Evolutionary conservation across 306 rosid genomes (phyloP).

Genomic region (Castanospermum australe): DNA sequence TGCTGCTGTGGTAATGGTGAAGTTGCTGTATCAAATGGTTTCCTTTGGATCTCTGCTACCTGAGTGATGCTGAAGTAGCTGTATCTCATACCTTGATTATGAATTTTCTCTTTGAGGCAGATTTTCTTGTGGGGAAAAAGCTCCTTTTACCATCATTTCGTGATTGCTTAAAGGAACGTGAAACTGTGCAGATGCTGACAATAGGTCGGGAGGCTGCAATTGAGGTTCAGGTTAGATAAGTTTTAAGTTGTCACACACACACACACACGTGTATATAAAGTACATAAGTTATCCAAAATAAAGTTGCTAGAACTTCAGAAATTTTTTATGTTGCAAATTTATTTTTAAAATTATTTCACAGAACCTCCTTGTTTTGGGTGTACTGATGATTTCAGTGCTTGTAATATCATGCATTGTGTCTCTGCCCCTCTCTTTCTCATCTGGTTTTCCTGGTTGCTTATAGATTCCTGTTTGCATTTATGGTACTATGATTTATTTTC

Average conservation of each 20-base stretch:
- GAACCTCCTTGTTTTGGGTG: neutral
- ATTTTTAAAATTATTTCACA: neutral
- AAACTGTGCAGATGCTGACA: conserved; percentile 94
- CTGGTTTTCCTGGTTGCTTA: neutral
- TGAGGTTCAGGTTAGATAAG: conserved; percentile 85
- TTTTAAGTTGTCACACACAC: neutral
- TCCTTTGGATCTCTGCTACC: conserved; percentile 70
- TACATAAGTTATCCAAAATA: conserved; percentile 5
- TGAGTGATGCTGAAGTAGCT: conserved; percentile 71
- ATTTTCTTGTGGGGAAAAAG: conserved; percentile 85
- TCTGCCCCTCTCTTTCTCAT: neutral
- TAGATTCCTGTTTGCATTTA: neutral
- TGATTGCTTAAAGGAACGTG: conserved; percentile 89
- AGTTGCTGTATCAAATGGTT: conserved; percentile 76
- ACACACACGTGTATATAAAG: conserved; percentile 12
- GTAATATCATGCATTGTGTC: neutral
- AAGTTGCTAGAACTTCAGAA: neutral
- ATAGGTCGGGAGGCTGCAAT: conserved; percentile 92
- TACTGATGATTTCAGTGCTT: neutral
- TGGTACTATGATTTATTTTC: neutral
- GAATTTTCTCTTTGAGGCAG: conserved; percentile 88
- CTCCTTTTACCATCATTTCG: conserved; percentile 81
- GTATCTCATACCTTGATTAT: conserved; percentile 60
- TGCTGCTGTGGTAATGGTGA: conserved; percentile 99
- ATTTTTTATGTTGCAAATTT: neutral